Evolutionary conservation across 345 rosid species (phyloP), one percentile per base, ranked within the genome.

Genomic region (Populus nigra): DNA sequence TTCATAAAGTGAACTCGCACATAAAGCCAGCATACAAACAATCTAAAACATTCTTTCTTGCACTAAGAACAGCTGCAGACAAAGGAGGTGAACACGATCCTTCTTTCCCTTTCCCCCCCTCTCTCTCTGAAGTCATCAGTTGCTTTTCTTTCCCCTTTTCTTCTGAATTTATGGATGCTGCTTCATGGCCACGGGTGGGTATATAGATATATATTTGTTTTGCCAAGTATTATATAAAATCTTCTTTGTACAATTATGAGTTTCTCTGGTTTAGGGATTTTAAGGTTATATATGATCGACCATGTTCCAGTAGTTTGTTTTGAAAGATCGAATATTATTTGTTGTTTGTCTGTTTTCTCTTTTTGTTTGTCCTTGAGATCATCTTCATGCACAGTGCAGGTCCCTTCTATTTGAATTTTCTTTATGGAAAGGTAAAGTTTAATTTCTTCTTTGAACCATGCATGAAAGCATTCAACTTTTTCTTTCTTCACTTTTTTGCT

Each of bases 31-130:
- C 72, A 77, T 36, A 77, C 75, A 83, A 82, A 74, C 87, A 71
- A 78, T 77, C 89, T 83, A 81, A 86, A 83, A 86, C 89, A 88
- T 86, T 84, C 89, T 81, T 83, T 88, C 88, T 81, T 78, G 82
- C 87, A 73, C 85, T 74, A 82, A 76, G 82, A 81, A 81, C 87
- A 79, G 88, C 86, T 81, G 77, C 87, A 79, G 86, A 86, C 86
- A 84, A 84, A 82, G 83, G 83, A 83, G 87, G 78, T 80, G 86
- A 87, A 80, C 72, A 50, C 72, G 68, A 49, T 71, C 43, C 47
- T 68, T 38, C 47, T 41, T 20, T 49, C 11, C 12, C 67, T 70
- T 61, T 80, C 80, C 73, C 81, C 66, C 68, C 72, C 73, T 80
- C 86, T 83, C 84, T 82, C 67, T 81, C 78, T 85, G 81, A 86